phyloP scores from a whole-genome alignment of 352 stramenopile genomes.

The Elongisporangium anandrum region DNA sequence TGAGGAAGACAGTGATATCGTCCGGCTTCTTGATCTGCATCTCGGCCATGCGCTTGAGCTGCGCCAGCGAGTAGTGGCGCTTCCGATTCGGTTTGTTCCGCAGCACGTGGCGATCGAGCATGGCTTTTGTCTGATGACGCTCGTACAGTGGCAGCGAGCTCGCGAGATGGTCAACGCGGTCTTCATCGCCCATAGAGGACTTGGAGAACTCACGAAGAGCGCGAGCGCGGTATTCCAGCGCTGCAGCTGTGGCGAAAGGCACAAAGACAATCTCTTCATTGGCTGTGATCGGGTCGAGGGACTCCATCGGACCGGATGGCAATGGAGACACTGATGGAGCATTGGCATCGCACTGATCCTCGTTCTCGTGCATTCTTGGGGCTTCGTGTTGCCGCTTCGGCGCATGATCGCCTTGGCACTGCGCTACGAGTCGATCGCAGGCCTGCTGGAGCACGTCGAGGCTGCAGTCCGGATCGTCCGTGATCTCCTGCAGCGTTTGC shows the following conservation, averaged over 20 bases:
- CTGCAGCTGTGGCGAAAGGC: conserved; percentile 63
- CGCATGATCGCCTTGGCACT: neutral
- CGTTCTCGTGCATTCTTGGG: conserved; percentile 1
- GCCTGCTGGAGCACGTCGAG: conserved; percentile 27
- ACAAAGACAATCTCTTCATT: conserved; percentile 18
- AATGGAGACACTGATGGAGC: neutral
- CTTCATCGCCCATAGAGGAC: conserved; percentile 4
- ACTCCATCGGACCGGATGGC: neutral
- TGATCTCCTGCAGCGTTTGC: conserved; percentile 17
- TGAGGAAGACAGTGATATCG: conserved; percentile 74
- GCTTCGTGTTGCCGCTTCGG: neutral
- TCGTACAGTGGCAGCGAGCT: conserved; percentile 45
- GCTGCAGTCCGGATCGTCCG: conserved; percentile 6
- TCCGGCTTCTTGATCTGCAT: conserved; percentile 76
- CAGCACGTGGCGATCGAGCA: conserved; percentile 49
- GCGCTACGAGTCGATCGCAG: conserved; percentile 43
- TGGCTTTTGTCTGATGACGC: conserved; percentile 45
- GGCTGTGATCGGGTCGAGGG: neutral
- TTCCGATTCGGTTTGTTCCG: conserved; percentile 44
- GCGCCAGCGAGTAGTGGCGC: conserved; percentile 64
- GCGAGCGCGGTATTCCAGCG: conserved; percentile 53
- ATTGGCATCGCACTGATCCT: neutral
- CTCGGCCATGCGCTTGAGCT: conserved; percentile 70
- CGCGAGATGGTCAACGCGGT: conserved; percentile 38
- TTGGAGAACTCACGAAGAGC: conserved; percentile 32